Base-by-base conservation (phyloP, 1,284 basidiomycete genomes). In the Trichosporon sp. region DNA sequence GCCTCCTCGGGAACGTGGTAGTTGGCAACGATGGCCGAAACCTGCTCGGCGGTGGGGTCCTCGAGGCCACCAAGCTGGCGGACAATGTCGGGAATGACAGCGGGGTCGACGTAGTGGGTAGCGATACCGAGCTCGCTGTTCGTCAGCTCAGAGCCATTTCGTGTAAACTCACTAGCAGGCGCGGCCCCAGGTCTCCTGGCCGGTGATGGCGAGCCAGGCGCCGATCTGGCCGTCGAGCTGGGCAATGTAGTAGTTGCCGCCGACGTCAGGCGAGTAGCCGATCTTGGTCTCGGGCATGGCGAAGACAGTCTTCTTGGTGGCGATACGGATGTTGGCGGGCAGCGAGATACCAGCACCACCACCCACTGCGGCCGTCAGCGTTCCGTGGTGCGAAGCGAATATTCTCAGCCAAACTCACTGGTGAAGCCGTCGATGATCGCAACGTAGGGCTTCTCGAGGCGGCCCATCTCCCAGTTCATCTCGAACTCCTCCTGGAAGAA, bases 221-320 rank as follows among this genome's bases (percentile, higher is more conserved):
- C 97, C 97, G 66, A 98, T 81, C 74, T 92, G 87, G 15, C 97
- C 97, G 80, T 99, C 97, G 68, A 99, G 84, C 74, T 91, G 88
- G 31, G 94, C 90, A 66, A 99, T 86, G 84, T 94, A 95, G 84
- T 91, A 92, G 75, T 89, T 95, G 53, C 91, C 92, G 42, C 97
- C 97, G 64, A 99, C 96, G 72, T 83, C 83, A 18, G 83, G 83
- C 5, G 82, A 73, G 69, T 85, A 85, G 21, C 85, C 94, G 73
- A 96, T 95, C 80, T 92, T 93, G 25, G 92, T 92, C 84, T 98
- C 95, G 38, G 97, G 97, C 96, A 99, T 99, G n/a, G 95, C 92
- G 79, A 95, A 92, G 0, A 87, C 73, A 0, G 96, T 98, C 58
- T 91, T 91, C 82, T 98, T 94, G 3, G 97, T 98, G 3, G 95